phyloP scores from a whole-genome alignment of 2,329 filamentous ascomycete species.

The Exophiala sp. region DNA sequence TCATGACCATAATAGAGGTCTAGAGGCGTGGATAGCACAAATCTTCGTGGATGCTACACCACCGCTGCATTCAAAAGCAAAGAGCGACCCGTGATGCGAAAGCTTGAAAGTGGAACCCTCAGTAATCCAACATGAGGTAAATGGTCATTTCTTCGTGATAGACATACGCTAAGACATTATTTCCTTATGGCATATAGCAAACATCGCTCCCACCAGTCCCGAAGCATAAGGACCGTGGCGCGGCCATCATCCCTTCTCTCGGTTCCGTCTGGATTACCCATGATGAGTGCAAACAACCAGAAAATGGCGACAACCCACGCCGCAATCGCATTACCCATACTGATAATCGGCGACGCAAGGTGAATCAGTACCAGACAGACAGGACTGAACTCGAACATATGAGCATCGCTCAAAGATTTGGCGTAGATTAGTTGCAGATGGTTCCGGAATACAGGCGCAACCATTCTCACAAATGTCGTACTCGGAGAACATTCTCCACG shows the following conservation, averaged over 20 bases:
- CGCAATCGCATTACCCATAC: constrained; percentile 54
- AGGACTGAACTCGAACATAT: constrained; percentile 35
- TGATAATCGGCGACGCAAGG: constrained; percentile 54
- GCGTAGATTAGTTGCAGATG: constrained; percentile 28
- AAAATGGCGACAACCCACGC: constrained; percentile 60
- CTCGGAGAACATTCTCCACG: constrained; percentile 41
- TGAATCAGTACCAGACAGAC: constrained; percentile 51
- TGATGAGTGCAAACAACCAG: constrained; percentile 59
- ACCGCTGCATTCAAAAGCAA: no score
- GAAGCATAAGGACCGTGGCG: constrained; percentile 56
- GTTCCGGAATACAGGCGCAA: constrained; percentile 25
- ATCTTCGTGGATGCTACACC: no score
- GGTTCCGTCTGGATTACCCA: constrained; percentile 60
- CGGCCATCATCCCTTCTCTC: constrained; percentile 60
- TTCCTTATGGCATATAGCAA: constrained; percentile 40
- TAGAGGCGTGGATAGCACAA: no score
- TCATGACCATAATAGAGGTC: no score
- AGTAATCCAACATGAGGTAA: no score
- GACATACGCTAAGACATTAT: constrained; percentile 8
- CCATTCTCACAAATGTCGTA: constrained; percentile 23
- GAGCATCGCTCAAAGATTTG: constrained; percentile 28
- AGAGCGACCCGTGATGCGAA: no score
- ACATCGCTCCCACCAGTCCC: constrained; percentile 61
- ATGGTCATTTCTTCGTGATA: constrained; percentile 12
- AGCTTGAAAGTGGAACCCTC: no score